Evolutionary conservation across 228 moss, liverwort and hornwort species (phyloP).

Genomic region (Sphagnum magellanicum): DNA sequence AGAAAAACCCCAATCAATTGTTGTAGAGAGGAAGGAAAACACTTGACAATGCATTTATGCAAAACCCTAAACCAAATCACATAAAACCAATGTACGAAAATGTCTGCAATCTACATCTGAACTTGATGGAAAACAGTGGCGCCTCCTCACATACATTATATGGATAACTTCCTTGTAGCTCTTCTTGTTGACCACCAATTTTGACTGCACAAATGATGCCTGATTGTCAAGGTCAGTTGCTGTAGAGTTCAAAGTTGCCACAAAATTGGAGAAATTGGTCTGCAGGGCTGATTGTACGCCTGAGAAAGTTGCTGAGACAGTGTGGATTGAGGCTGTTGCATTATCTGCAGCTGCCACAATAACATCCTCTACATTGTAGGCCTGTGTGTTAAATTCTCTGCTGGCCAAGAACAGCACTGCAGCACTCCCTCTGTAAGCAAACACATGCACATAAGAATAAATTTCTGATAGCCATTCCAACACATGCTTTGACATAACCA

Average conservation of each 20-base stretch:
- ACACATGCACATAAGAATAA: constrained; percentile 9
- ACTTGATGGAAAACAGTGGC: background rate
- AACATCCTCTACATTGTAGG: constrained; percentile 41
- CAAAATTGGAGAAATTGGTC: constrained; percentile 29
- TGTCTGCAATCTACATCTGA: background rate
- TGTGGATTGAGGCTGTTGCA: constrained; percentile 48
- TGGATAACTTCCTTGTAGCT: constrained; percentile 40
- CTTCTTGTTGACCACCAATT: constrained; percentile 48
- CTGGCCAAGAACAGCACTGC: constrained; percentile 46
- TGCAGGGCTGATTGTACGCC: constrained; percentile 31
- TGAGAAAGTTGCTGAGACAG: constrained; percentile 30
- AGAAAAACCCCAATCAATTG: background rate
- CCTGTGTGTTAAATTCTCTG: constrained; percentile 37
- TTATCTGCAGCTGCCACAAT: constrained; percentile 37
- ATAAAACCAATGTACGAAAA: background rate
- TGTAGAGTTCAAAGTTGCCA: constrained; percentile 20
- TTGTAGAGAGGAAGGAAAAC: background rate
- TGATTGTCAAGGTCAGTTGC: constrained; percentile 24
- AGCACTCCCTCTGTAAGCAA: constrained; percentile 40
- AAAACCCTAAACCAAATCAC: background rate
- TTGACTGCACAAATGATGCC: constrained; percentile 18
- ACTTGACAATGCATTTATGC: background rate
- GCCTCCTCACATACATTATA: constrained; percentile 19
- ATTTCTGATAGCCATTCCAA: constrained; percentile 22
- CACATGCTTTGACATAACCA: constrained; percentile 35